Evolutionary conservation across 2,329 filamentous ascomycete species (phyloP), one percentile per base, ranked within the genome.

Genomic region (Alternaria arborescens): DNA sequence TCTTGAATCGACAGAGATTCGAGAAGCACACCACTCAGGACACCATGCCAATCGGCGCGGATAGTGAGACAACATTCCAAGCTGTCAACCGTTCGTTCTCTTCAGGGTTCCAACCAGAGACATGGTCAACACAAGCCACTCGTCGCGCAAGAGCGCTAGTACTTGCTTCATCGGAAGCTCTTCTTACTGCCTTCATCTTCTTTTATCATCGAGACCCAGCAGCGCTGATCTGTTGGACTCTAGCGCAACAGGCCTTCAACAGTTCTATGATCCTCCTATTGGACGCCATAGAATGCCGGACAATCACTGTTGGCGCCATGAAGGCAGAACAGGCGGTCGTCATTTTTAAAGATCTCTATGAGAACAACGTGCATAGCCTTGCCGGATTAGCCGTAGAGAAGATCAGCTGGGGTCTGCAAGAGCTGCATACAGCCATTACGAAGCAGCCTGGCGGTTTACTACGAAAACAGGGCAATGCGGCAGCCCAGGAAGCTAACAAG

Each of bases 221-320:
- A 22, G 79, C 80, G 2, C 70, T 84, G 34, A 78, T 83, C 38
- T 83, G 80, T 63, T 84, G 82, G 82, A 81, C 77, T 0, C 78
- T 83, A 65, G 78, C 78, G 36, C 83, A 84, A 60, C 81, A 83
- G 71, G 81, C 82, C 3, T 84, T 84, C 74, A 84, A 83, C 58
- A 80, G 82, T 10, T 80, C 78, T 60, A 83, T 83, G 81, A 81
- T 85, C 22, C 67, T 85, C 7, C 72, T 83, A 1, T 72, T 83
- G 2, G 81, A 83, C 51, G 80, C 80, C 8, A 73, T 82, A 60
- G 82, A 84, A 67, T 67, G 75, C 18, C 71, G 72, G n/a, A 73
- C 78, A 18, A 65, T 81, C 16, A 72, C 71, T 46, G 34, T 20
- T 1, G 62, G 62, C 4, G 53, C 61, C 11, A 47, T 46, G n/a